Evolutionary conservation across 306 rosid genomes (phyloP).

Genomic region (Trifolium pratense): DNA sequence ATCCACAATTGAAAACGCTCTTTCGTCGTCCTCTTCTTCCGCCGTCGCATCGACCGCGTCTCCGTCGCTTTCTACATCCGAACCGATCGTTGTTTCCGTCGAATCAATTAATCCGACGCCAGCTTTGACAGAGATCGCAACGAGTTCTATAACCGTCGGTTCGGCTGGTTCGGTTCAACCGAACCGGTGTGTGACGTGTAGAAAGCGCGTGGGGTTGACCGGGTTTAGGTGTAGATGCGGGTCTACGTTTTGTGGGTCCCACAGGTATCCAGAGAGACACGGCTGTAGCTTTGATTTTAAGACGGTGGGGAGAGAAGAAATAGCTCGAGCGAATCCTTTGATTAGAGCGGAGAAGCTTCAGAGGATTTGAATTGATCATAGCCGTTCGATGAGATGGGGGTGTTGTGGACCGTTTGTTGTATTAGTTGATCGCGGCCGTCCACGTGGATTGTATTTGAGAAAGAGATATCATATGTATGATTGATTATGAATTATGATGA

Average conservation of each 20-base stretch:
- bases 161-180: conserved; percentile 33
- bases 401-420: not conserved
- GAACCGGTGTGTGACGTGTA: conserved; percentile 69
- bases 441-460: not conserved
- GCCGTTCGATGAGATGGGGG: conserved; percentile 32
- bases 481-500: not conserved
- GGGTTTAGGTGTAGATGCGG: conserved; percentile 90
- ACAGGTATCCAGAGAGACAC: conserved; percentile 91
- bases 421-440: conserved; percentile 33
- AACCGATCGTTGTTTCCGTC: not conserved
- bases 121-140: conserved; percentile 9
- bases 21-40: conserved; percentile 45
- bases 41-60: not conserved
- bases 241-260: conserved; percentile 77
- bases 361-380: conserved; percentile 55
- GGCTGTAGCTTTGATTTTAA: conserved; percentile 82
- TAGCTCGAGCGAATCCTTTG: conserved; percentile 80
- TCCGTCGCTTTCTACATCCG: not conserved
- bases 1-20: conserved; percentile 78
- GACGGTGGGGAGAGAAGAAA: conserved; percentile 79
- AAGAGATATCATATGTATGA: not conserved
- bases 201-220: conserved; percentile 78
- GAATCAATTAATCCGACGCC: conserved; percentile 38
- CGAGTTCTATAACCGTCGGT: conserved; percentile 14
- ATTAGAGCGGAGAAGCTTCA: conserved; percentile 74